These are phyloP conservation scores for Phylloporus rhodoxanthus DNA, from an alignment of 768 basidiomycete species.

Conservation along the genomic window DNA sequence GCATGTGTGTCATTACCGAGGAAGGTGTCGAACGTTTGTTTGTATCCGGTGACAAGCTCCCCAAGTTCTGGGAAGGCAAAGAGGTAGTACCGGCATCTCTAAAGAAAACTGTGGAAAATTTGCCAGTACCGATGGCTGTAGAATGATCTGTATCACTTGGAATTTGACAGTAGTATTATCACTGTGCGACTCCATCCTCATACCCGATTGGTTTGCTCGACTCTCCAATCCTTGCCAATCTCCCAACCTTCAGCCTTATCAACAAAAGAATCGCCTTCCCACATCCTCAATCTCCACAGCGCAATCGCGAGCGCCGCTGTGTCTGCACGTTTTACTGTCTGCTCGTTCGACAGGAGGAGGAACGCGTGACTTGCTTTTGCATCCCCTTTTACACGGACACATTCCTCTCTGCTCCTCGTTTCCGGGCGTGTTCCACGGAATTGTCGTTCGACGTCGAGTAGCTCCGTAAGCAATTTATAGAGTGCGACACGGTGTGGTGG, in stretches of 20 bases:
- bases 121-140: slow-evolving; percentile 40
- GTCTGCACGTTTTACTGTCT: slow-evolving; percentile 50
- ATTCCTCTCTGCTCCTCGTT: background rate
- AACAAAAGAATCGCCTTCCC: slow-evolving; percentile 46
- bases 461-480: slow-evolving; percentile 40
- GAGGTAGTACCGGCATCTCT: slow-evolving; percentile 51
- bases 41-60: slow-evolving; percentile 84
- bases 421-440: slow-evolving; percentile 10
- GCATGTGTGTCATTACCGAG: slow-evolving; percentile 95
- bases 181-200: slow-evolving; percentile 1
- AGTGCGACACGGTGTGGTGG: slow-evolving; percentile 56
- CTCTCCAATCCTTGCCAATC: slow-evolving; percentile 23
- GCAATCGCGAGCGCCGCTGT: slow-evolving; percentile 61
- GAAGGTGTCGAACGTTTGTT: slow-evolving; percentile 89
- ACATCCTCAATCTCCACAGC: slow-evolving; percentile 76
- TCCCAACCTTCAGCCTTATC: slow-evolving; percentile 33
- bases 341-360: slow-evolving; percentile 48
- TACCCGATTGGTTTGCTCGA: slow-evolving; percentile 8
- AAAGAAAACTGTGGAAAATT: slow-evolving; percentile 17
- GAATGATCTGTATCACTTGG: slow-evolving; percentile 27
- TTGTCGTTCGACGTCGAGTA: slow-evolving; percentile 45
- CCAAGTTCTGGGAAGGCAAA: slow-evolving; percentile 83
- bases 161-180: background rate
- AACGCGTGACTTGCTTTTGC: slow-evolving; percentile 65
- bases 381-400: slow-evolving; percentile 20